Conservation (phyloP, 2,329 filamentous ascomycete genomes). For the Nemania sp. region DNA sequence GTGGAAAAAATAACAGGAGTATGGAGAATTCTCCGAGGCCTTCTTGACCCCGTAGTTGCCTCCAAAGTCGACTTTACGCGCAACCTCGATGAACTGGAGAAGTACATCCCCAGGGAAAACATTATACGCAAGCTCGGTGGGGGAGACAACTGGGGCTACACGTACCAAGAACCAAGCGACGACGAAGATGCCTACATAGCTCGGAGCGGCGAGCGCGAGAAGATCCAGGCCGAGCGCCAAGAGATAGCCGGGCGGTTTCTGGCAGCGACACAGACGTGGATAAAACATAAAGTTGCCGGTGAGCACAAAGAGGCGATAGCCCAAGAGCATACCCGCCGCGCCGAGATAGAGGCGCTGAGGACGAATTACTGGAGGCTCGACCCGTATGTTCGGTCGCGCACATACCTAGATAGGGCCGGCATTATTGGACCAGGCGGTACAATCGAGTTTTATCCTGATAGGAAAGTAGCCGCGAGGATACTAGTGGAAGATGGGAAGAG, state of each 20-base stretch:
- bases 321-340: slow-evolving; percentile 66
- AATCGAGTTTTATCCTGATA: slow-evolving; percentile 59
- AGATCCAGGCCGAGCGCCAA: slow-evolving; percentile 70
- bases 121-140: slow-evolving; percentile 87
- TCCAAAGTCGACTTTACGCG: slow-evolving; percentile 92
- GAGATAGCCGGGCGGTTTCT: slow-evolving; percentile 77
- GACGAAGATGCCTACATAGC: slow-evolving; percentile 82
- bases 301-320: slow-evolving; percentile 58
- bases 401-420: slow-evolving; percentile 82
- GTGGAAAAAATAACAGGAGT: slow-evolving; percentile 70
- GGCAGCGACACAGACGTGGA: slow-evolving; percentile 77
- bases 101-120: slow-evolving; percentile 75
- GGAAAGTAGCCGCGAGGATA: background rate
- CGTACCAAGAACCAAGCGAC: slow-evolving; percentile 77
- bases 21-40: slow-evolving; percentile 91
- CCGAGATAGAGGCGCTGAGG: slow-evolving; percentile 70
- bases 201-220: slow-evolving; percentile 68
- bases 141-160: slow-evolving; percentile 83
- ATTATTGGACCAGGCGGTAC: slow-evolving; percentile 74
- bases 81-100: slow-evolving; percentile 77
- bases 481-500: background rate
- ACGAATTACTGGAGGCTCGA: slow-evolving; percentile 89
- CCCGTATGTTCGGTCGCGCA: slow-evolving; percentile 83
- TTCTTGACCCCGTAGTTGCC: slow-evolving; percentile 94
- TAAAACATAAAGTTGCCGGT: slow-evolving; percentile 56